Base-by-base conservation (phyloP, 2,329 filamentous ascomycete genomes). In the Alternaria sp. region DNA sequence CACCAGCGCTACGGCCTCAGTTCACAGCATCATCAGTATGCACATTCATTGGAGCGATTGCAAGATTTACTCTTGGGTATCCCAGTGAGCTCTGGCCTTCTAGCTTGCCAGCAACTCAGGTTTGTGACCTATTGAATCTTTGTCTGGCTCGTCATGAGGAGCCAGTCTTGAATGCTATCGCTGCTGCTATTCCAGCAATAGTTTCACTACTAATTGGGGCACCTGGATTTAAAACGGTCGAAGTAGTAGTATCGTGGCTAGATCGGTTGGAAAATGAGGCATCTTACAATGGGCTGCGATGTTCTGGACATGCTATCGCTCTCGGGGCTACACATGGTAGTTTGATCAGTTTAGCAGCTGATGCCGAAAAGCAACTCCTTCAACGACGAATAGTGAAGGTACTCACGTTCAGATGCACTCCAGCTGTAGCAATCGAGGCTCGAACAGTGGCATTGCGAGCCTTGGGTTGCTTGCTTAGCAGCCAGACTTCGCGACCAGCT, bases 21-120 rank as follows among this genome's bases (percentile, higher is more conserved):
- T 81, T 91, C 22, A 82, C 91, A 4, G 86, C 87, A 26, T 88
- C 90, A 67, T 86, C 87, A 0, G 82, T 83, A 14, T 85, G 87
- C 66, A 81, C 80, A n/a, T 80, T 92, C 1, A 80, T 90, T 11
- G 74, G 70, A 32, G 65, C 70, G 20, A 64, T 77, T 46, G 66
- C 70, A 7, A 56, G 51, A 16, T 60, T 74, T 47, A 70, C 65
- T 4, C 59, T 28, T 18, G 38, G 24, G 5, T 22, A 62, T 12
- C 24, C 59, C 9, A 56, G 47, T 28, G 32, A 62, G 1, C 26
- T 52, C 6, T 61, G 54, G 57, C 42, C 39, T 34, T 30, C 56
- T 20, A 18, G 51, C 7, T 39, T 74, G 18, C 68, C 70, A 8
- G 57, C 54, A 11, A 24, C 49, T 8, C 63, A 73, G 18, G 55